A percentile compares a stretch with the other conserved stretches of the same genome.
Conservation (phyloP, 2,329 filamentous ascomycete genomes). For the Alternaria viburni region DNA sequence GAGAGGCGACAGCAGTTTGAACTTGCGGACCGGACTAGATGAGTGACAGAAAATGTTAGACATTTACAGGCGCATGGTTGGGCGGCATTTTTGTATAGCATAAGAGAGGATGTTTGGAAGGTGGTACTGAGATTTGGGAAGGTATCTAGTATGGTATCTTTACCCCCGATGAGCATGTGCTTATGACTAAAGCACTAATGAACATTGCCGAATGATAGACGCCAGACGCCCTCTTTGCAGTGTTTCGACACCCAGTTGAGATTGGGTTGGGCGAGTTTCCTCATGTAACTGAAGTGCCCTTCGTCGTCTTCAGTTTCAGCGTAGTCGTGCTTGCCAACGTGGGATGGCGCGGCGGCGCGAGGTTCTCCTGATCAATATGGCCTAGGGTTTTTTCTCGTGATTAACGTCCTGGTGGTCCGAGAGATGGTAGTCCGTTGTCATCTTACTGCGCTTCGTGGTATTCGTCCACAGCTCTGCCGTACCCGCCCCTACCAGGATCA, state of each 20-base stretch:
- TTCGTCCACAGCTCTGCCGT: conserved; percentile 69
- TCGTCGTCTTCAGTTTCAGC: neutral
- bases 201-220: conserved; percentile 9
- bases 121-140: conserved; percentile 2
- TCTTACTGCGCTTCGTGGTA: conserved; percentile 34
- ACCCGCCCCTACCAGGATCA: conserved; percentile 90
- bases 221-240: conserved; percentile 26
- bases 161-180: neutral
- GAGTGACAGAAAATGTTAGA: neutral
- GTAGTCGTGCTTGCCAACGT: neutral
- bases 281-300: neutral
- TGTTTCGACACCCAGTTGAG: neutral
- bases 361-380: neutral
- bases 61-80: neutral
- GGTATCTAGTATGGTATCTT: conserved; percentile 2
- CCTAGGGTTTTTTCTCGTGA: neutral
- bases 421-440: neutral
- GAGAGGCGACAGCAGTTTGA: conserved; percentile 42
- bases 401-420: neutral
- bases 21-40: conserved; percentile 34
- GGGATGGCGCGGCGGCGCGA: neutral
- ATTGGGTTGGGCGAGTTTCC: neutral
- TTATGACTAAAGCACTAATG: conserved; percentile 1
- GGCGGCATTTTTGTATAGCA: conserved; percentile 2
- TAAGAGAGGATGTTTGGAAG: conserved; percentile 17